Evolutionary conservation across 805 yeast genomes (phyloP).

Genomic region (Kodamaea lidongshanica): DNA sequence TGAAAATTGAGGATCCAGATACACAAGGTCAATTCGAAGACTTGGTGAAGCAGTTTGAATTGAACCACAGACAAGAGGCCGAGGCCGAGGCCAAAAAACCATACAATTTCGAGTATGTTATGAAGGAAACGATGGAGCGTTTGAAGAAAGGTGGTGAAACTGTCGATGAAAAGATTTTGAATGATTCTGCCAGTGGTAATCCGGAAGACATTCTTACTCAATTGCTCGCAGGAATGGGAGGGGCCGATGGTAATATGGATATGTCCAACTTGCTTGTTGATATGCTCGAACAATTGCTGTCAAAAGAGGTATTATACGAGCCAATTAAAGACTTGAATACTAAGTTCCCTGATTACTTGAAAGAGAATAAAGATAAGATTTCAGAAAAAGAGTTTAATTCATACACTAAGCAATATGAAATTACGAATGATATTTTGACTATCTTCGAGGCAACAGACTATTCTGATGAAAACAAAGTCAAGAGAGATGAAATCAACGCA

Average conservation of each 20-base stretch:
- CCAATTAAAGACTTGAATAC: constrained; percentile 76
- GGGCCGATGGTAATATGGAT: constrained; percentile 45
- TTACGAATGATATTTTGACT: constrained; percentile 55
- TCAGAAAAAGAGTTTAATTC: constrained; percentile 43
- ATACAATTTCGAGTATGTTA: constrained; percentile 60
- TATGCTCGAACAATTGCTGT: constrained; percentile 74
- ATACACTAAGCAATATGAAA: constrained; percentile 55
- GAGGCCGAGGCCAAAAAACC: constrained; percentile 23
- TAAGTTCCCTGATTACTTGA: constrained; percentile 69
- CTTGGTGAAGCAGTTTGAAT: constrained; percentile 39
- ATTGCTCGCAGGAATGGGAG: constrained; percentile 44
- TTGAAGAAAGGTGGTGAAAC: constrained; percentile 69
- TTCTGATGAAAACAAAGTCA: constrained; percentile 41
- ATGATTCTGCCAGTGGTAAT: constrained; percentile 36
- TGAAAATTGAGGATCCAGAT: constrained; percentile 47
- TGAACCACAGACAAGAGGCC: constrained; percentile 26
- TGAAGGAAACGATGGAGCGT: constrained; percentile 73
- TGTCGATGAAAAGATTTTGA: constrained; percentile 54
- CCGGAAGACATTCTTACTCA: constrained; percentile 57
- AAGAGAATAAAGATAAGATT: constrained; percentile 42
- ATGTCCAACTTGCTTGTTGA: constrained; percentile 59
- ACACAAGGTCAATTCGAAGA: constrained; percentile 46
- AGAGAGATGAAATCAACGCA: constrained; percentile 46
- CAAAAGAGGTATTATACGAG: constrained; percentile 80
- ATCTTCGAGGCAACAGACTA: constrained; percentile 64